Conservation (phyloP, 495 filamentous ascomycete species). For the Aspergillus baeticus region DNA sequence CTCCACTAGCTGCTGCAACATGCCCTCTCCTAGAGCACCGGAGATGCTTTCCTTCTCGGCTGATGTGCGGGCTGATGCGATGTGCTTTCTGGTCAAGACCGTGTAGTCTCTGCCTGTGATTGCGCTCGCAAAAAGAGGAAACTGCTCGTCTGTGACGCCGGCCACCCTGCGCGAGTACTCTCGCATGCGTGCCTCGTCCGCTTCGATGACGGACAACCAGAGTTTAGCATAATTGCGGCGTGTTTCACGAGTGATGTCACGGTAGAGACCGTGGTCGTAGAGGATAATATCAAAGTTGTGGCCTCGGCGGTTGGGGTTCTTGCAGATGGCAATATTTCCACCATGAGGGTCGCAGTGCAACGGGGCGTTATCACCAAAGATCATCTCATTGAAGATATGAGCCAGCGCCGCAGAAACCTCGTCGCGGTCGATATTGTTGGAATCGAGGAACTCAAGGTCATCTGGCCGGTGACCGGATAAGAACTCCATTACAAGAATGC, state of each 20-base stretch:
- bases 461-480: slow-evolving; percentile 84
- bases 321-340: slow-evolving; percentile 91
- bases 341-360: slow-evolving; percentile 98
- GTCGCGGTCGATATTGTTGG: slow-evolving; percentile 84
- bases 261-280: slow-evolving; percentile 97
- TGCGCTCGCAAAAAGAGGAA: slow-evolving; percentile 91
- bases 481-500: slow-evolving; percentile 95
- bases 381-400: slow-evolving; percentile 99
- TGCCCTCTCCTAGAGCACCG: slow-evolving; percentile 77
- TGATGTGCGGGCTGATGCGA: slow-evolving; percentile 61
- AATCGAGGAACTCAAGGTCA: slow-evolving; percentile 82
- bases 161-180: slow-evolving; percentile 87
- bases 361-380: slow-evolving; percentile 86
- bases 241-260: slow-evolving; percentile 77
- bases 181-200: slow-evolving; percentile 79
- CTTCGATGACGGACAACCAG: slow-evolving; percentile 93
- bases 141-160: slow-evolving; percentile 86
- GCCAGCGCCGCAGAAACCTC: slow-evolving; percentile 93
- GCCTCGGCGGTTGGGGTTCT: slow-evolving; percentile 55
- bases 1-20: slow-evolving; percentile 84
- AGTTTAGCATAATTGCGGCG: slow-evolving; percentile 92
- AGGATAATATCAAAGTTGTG: slow-evolving; percentile 97
- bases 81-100: slow-evolving; percentile 59
- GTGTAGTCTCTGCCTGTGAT: slow-evolving; percentile 93
- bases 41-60: slow-evolving; percentile 82